phyloP scores from a whole-genome alignment of 331 rosid genomes.

The Quercus tomentella region DNA sequence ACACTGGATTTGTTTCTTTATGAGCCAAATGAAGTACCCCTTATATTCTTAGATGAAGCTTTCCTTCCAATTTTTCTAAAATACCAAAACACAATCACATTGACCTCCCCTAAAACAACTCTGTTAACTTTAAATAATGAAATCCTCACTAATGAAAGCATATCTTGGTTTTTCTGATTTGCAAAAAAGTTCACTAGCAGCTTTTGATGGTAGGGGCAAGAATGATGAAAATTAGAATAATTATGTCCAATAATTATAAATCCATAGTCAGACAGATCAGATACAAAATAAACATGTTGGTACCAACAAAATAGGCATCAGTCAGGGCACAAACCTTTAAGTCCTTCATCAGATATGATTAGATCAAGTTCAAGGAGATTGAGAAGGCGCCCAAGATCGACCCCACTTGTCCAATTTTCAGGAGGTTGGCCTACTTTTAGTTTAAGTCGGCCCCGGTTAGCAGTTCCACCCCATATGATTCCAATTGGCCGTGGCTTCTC shows the following conservation, averaged over 20 bases:
- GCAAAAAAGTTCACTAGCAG: background rate
- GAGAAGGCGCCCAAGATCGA: conserved; percentile 95
- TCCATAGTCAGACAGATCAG: background rate
- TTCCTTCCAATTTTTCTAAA: background rate
- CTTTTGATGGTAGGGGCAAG: background rate
- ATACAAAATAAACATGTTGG: background rate
- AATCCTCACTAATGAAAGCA: background rate
- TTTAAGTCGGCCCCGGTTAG: conserved; percentile 94
- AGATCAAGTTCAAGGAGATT: conserved; percentile 93
- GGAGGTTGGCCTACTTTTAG: conserved; percentile 93
- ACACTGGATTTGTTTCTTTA: background rate
- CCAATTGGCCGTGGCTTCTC: conserved; percentile 88
- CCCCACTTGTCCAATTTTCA: conserved; percentile 99
- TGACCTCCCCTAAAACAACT: background rate
- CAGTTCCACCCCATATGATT: conserved; percentile 99
- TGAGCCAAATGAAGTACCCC: background rate
- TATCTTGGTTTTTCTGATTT: background rate
- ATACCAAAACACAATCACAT: background rate
- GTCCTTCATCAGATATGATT: conserved; percentile 85
- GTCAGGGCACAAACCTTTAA: conserved; percentile 60
- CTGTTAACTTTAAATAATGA: background rate
- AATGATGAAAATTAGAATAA: background rate
- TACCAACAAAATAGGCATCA: background rate
- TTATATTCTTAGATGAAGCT: background rate
- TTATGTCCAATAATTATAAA: background rate